These are phyloP conservation scores for Tuber brumale DNA, from an alignment of 495 filamentous ascomycete genomes.

Conservation along the genomic window DNA sequence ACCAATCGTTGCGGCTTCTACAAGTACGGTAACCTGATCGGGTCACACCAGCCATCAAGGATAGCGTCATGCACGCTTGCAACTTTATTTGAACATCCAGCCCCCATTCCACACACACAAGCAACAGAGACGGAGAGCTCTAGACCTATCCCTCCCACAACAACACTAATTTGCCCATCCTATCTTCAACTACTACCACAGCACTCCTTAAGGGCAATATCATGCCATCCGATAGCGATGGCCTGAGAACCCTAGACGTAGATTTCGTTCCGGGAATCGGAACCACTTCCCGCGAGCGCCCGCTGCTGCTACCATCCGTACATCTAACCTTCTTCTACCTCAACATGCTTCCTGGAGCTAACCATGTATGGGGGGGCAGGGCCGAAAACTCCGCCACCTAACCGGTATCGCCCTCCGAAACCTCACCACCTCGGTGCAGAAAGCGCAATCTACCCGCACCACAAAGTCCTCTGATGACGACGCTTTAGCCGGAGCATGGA, in stretches of 20 bases:
- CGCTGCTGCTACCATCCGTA: slow-evolving; percentile 24
- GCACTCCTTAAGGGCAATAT: not conserved
- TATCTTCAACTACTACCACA: not conserved
- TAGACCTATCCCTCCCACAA: not conserved
- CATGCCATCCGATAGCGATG: slow-evolving; percentile 34
- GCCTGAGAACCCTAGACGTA: not conserved
- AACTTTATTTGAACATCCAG: slow-evolving; percentile 5
- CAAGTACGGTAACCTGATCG: not conserved
- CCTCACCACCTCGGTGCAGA: slow-evolving; percentile 53
- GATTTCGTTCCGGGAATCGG: slow-evolving; percentile 11
- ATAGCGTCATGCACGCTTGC: slow-evolving; percentile 1
- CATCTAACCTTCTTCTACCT: not conserved
- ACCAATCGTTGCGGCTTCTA: not conserved
- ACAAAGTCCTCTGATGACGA: slow-evolving; percentile 81
- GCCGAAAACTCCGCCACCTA: slow-evolving; percentile 81
- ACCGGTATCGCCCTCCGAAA: slow-evolving; percentile 84
- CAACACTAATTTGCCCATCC: not conserved
- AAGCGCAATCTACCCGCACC: slow-evolving; percentile 48
- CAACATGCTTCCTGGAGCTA: not conserved
- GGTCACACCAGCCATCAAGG: not conserved
- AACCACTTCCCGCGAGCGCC: slow-evolving; percentile 10
- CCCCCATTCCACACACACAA: slow-evolving; percentile 1
- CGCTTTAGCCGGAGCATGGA: slow-evolving; percentile 61
- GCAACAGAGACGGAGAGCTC: not conserved
- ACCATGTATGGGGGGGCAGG: slow-evolving; percentile 48